Evolutionary conservation across 2,329 filamentous ascomycete species (phyloP), one percentile per base, ranked within the genome.

Genomic region (Cephalotrichum gorgonifer): DNA sequence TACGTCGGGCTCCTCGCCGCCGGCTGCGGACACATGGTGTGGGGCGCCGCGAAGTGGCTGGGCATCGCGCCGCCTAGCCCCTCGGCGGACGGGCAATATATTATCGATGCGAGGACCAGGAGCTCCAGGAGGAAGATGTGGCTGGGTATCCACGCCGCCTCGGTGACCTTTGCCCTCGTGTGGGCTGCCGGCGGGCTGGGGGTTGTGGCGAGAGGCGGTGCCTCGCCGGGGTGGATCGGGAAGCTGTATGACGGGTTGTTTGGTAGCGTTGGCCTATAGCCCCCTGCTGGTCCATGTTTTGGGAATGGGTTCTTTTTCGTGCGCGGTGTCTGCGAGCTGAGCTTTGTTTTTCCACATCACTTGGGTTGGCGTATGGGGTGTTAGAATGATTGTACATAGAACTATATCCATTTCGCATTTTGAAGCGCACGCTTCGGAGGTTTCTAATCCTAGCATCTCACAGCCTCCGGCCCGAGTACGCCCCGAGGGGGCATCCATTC

Each of bases 111-210:
- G 51, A 75, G 77, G 60, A 81, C 82, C 23, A 45, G 14, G 8
- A 48, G 25, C n/a, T 33, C 33, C 11, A 23, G 45, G 33, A 41
- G 45, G 60, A 75, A 80, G 59, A 78, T 78, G 57, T 86, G 86
- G 80, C 80, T 86, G 68, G 64, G 72, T 2, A 73, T 95, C 49
- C 88, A 94, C 60, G 82, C 74, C 0, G 63, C 81, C 48, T 76
- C 78, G 1, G 70, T 74, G 0, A 65, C 73, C 0, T 63, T 84
- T 2, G 74, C 81, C 7, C 75, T 68, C 0, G 49, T 89, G n/a
- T 96, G 90, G 90, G 79, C 90, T 47, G 81, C 83, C 0, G 90
- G 90, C 3, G 85, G 86, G 0, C 64, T 96, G 30, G 88, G 86
- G 0, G 72, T 95, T 15, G 80, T 95, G 8, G 88, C 84, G 3